These are phyloP conservation scores for Pisolithus tinctorius DNA, from an alignment of 768 basidiomycete genomes.

Conservation along the genomic window DNA sequence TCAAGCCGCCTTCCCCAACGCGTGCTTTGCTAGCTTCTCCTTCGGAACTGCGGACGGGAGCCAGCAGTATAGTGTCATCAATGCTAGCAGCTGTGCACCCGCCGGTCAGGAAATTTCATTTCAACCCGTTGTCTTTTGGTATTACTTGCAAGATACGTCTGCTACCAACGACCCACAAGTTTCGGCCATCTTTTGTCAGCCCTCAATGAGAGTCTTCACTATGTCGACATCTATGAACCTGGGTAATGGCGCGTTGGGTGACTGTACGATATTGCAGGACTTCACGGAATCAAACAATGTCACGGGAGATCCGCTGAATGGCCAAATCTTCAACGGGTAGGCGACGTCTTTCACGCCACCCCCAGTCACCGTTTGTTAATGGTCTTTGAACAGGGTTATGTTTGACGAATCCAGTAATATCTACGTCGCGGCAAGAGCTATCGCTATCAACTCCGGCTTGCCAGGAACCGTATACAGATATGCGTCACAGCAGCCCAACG, in stretches of 20 bases:
- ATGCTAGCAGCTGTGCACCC: conserved; percentile 26
- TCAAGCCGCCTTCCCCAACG: conserved; percentile 38
- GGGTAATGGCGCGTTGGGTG: conserved; percentile 34
- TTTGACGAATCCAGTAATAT: conserved; percentile 32
- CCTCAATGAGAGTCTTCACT: conserved; percentile 38
- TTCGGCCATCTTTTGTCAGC: conserved; percentile 51
- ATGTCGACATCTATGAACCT: conserved; percentile 40
- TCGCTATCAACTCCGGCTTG: conserved; percentile 43
- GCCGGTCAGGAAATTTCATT: conserved; percentile 29
- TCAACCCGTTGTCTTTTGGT: conserved; percentile 68
- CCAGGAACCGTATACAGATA: conserved; percentile 54
- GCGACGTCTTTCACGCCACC: conserved; percentile 6
- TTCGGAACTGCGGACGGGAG: conserved; percentile 34
- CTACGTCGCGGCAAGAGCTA: conserved; percentile 47
- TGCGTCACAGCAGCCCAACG: conserved; percentile 37
- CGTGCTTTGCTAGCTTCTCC: conserved; percentile 34
- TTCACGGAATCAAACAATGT: conserved; percentile 42
- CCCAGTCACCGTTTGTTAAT: neutral
- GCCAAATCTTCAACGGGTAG: conserved; percentile 56
- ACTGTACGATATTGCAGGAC: conserved; percentile 28
- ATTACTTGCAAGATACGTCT: conserved; percentile 29
- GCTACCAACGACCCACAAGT: conserved; percentile 32
- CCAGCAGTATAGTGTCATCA: conserved; percentile 46
- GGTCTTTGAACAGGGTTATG: conserved; percentile 29
- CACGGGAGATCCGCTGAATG: conserved; percentile 37